Base-by-base conservation (phyloP, 1,139 yeast species). In the Kodamaea arcana region DNA sequence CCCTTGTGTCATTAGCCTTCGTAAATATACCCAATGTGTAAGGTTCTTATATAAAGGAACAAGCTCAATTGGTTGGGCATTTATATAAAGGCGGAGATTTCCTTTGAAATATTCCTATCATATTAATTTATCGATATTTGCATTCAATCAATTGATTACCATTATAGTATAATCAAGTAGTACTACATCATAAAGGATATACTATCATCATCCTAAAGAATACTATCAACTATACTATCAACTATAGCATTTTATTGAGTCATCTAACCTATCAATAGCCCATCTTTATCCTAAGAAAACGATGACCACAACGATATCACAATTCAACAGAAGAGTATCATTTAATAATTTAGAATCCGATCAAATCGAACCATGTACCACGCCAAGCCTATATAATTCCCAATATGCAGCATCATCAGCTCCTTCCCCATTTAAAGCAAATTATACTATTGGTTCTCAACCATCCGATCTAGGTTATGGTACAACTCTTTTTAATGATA, bases 291-390 rank as follows among this genome's bases (percentile, higher is more conserved):
- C 18, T 8, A 10, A 27, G 15, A 21, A 16, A 26, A 15, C 16
- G 26, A 38, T 38, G 41, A 32, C 37, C n/a, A 30, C 38, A 9
- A 24, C 31, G 20, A 18, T 33, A 14, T 22, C 26, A 10, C 44
- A 43, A 29, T 54, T 56, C 46, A 44, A 64, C 8, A 46, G 73
- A 42, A 49, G 73, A 37, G 75, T 69, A 2, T 66, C 73, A n/a
- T 69, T 69, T 51, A 67, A 66, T 45, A 69, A 67, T 42, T 44
- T 69, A 33, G 52, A 56, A 24, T 66, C 66, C 2, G 68, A 63
- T 13, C 50, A 46, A 28, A 38, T 35, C 27, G 41, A 36, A 24
- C 27, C 24, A 21, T 7, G 6, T 11, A n/a, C 7, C 11, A 6
- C 27, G 13, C 15, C 27, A n/a, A 7, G 10, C 15, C 27, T n/a